Evolutionary conservation across 1,284 basidiomycete genomes (phyloP).

Genomic region (Apiotrichum sp.): DNA sequence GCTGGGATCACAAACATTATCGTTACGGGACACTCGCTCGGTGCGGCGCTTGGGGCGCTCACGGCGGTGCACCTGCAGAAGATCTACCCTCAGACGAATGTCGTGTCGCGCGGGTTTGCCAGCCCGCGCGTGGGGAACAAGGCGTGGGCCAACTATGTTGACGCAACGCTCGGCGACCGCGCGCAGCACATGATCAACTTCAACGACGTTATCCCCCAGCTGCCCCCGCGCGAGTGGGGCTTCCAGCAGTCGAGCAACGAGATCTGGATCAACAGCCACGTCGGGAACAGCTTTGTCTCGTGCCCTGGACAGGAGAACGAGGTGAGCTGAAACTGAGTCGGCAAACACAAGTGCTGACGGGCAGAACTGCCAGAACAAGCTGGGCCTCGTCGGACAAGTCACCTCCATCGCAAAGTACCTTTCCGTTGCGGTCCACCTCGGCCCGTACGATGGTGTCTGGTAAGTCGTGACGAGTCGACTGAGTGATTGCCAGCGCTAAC

Average conservation of each 20-base stretch:
- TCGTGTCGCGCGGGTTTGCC: constrained; percentile 18
- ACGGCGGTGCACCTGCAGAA: constrained; percentile 2
- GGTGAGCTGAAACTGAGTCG: not conserved
- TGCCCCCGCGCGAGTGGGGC: constrained; percentile 21
- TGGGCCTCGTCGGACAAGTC: not conserved
- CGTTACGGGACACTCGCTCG: constrained; percentile 25
- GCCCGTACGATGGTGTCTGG: not conserved
- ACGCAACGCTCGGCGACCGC: constrained; percentile 12
- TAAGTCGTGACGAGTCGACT: not conserved
- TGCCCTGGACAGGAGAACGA: constrained; percentile 25
- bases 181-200: constrained; percentile 23
- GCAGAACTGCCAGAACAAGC: not conserved
- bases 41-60: constrained; percentile 18
- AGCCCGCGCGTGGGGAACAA: constrained; percentile 23
- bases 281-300: not conserved
- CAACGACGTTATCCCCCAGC: constrained; percentile 22
- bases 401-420: not conserved
- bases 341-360: not conserved
- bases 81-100: not conserved
- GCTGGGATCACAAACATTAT: constrained; percentile 8
- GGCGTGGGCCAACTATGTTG: constrained; percentile 24
- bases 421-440: not conserved
- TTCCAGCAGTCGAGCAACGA: constrained; percentile 21
- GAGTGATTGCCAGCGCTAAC: not conserved
- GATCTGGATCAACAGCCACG: constrained; percentile 14